Conservation (phyloP, 495 filamentous ascomycete genomes). For the Tricharina praecox region DNA sequence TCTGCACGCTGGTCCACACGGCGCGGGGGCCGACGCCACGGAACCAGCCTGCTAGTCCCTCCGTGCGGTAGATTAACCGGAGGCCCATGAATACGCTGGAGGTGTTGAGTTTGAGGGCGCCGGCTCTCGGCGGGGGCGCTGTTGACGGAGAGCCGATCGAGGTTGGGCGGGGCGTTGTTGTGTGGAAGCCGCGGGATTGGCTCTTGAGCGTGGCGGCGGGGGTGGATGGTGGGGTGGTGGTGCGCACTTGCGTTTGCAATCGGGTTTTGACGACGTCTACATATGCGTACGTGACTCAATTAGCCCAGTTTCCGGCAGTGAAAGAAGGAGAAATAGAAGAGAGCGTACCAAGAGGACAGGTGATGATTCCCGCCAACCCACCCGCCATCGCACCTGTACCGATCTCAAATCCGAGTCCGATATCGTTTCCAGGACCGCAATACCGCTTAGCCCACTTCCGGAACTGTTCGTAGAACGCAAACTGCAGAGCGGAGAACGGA, state of each 20-base stretch:
- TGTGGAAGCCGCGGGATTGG: constrained; percentile 3
- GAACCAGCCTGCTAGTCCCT: constrained; percentile 82
- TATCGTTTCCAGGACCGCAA: constrained; percentile 46
- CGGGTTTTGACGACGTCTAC: constrained; percentile 88
- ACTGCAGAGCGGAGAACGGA: constrained; percentile 88
- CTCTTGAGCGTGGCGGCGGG: constrained; percentile 3
- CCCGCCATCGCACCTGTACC: constrained; percentile 81
- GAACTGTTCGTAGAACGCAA: constrained; percentile 94
- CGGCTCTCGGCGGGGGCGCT: constrained; percentile 57
- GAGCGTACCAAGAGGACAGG: constrained; percentile 52
- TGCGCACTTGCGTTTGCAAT: constrained; percentile 83
- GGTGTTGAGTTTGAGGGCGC: constrained; percentile 62
- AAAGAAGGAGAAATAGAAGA: background rate
- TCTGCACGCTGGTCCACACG: constrained; percentile 97
- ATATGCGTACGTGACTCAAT: background rate
- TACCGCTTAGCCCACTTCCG: constrained; percentile 63
- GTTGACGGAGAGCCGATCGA: constrained; percentile 65
- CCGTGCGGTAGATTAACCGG: constrained; percentile 68
- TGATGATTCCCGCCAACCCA: constrained; percentile 83
- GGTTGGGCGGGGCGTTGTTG: constrained; percentile 39
- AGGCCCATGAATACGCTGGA: constrained; percentile 75
- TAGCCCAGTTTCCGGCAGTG: background rate
- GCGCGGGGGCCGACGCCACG: constrained; percentile 80
- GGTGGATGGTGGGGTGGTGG: constrained; percentile 21
- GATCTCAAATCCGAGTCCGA: constrained; percentile 72